Percentiles rank a stretch among this genome's conserved stretches.
Conservation (phyloP, 495 filamentous ascomycete species). For the Talaromyces wortmannii region DNA sequence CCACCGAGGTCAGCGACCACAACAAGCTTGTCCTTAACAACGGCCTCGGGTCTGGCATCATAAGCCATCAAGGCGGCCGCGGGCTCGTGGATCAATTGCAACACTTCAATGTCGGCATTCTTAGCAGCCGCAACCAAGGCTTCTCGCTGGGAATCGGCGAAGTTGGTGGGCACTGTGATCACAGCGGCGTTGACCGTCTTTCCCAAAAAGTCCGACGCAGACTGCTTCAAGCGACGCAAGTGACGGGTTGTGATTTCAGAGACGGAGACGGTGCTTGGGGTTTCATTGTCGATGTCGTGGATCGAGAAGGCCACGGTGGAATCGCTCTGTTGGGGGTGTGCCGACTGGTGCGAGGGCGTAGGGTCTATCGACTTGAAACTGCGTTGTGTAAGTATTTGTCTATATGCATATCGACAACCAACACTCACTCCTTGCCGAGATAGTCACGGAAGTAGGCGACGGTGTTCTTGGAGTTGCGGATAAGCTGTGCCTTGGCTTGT, state of each 20-base stretch:
- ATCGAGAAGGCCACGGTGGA: conserved; percentile 76
- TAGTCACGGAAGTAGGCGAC: conserved; percentile 94
- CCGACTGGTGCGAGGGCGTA: conserved; percentile 86
- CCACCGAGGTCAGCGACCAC: conserved; percentile 93
- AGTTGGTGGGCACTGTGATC: conserved; percentile 90
- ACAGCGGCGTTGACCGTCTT: conserved; percentile 89
- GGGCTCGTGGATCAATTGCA: conserved; percentile 93
- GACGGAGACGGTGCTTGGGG: conserved; percentile 64
- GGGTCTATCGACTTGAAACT: conserved; percentile 94
- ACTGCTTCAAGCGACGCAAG: conserved; percentile 69
- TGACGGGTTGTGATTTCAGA: conserved; percentile 85
- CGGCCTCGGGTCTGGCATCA: conserved; percentile 74
- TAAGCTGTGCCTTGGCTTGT: conserved; percentile 86
- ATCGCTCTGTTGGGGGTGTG: conserved; percentile 74
- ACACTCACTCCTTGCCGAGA: conserved; percentile 76
- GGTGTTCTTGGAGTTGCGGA: conserved; percentile 88
- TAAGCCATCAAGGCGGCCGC: conserved; percentile 86
- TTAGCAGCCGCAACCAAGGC: conserved; percentile 72
- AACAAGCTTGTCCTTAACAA: conserved; percentile 74
- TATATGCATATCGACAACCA: not conserved
- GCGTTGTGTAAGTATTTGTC: not conserved
- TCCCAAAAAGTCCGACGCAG: conserved; percentile 86
- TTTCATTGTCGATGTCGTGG: conserved; percentile 64
- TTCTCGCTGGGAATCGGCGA: conserved; percentile 74
- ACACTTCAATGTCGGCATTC: conserved; percentile 76